Percentiles rank a stretch among this genome's conserved stretches.
Evolutionary conservation across 2,329 filamentous ascomycete species (phyloP).

Genomic region (Didymella glomerata): DNA sequence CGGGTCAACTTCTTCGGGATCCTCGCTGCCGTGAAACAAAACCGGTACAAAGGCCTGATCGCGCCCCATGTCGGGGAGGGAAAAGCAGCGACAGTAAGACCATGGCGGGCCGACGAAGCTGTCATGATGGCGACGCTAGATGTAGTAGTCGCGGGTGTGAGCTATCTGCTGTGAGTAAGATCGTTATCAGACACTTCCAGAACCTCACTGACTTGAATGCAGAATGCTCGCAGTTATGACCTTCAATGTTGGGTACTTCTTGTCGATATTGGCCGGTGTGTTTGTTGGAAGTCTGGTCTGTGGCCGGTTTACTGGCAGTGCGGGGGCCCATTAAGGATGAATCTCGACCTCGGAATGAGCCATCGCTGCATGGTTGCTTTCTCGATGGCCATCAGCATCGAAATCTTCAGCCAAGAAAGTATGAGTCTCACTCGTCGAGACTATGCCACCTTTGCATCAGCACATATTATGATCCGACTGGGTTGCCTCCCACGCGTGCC

Average conservation of each 20-base stretch:
- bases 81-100: slow-evolving; percentile 63
- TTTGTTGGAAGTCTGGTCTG: slow-evolving; percentile 83
- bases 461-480: too few species aligned
- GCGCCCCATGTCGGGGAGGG: slow-evolving; percentile 53
- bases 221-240: slow-evolving; percentile 94
- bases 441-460: too few species aligned
- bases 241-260: slow-evolving; percentile 82
- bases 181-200: neutral
- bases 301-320: slow-evolving; percentile 65
- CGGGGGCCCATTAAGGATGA: slow-evolving; percentile 12
- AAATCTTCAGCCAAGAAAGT: too few species aligned
- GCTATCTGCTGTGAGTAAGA: slow-evolving; percentile 80
- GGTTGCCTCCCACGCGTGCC: too few species aligned
- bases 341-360: too few species aligned
- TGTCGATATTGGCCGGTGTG: slow-evolving; percentile 75
- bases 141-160: slow-evolving; percentile 75
- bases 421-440: too few species aligned
- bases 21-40: slow-evolving; percentile 56
- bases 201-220: slow-evolving; percentile 7
- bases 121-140: slow-evolving; percentile 73
- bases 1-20: slow-evolving; percentile 64
- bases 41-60: slow-evolving; percentile 79
- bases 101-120: slow-evolving; percentile 83
- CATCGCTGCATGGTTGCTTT: too few species aligned
- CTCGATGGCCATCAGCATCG: too few species aligned